phyloP scores from a whole-genome alignment of 2,329 filamentous ascomycete genomes.

The Sporothrix dimorphospora region DNA sequence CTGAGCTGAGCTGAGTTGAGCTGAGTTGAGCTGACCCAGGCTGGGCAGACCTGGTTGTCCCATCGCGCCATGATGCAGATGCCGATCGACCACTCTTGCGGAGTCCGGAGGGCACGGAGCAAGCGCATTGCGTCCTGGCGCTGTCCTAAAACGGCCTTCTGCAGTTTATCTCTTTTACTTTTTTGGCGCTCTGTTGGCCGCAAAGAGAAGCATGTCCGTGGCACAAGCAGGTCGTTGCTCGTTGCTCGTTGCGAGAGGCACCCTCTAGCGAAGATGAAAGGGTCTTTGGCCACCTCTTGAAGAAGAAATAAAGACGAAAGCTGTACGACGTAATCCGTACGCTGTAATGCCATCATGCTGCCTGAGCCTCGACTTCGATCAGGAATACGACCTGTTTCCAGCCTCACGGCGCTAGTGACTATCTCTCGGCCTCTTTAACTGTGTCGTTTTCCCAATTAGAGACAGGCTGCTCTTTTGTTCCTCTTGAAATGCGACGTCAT shows the following conservation, averaged over 20 bases:
- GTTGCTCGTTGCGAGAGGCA: no score
- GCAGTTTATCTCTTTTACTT: not conserved
- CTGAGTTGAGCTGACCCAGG: not conserved
- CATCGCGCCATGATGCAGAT: conserved; percentile 14
- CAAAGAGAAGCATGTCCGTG: not conserved
- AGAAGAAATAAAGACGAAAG: not conserved
- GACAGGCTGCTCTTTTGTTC: not conserved
- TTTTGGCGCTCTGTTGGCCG: not conserved
- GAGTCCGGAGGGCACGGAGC: not conserved
- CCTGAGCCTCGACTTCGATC: not conserved
- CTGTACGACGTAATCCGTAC: not conserved
- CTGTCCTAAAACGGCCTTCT: not conserved
- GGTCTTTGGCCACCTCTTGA: not conserved
- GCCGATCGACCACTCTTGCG: not conserved
- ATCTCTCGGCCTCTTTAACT: not conserved
- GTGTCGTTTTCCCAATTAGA: not conserved
- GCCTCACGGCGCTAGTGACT: not conserved
- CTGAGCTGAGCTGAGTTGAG: not conserved
- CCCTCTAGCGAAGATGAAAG: not conserved
- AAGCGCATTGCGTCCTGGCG: not conserved
- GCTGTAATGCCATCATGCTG: not conserved
- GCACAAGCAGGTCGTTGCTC: no score
- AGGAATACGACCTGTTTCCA: not conserved
- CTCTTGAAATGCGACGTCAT: conserved; percentile 11
- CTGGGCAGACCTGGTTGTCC: not conserved